phyloP scores from a whole-genome alignment of 2,329 filamentous ascomycete species.

The Colletotrichum australisinense region DNA sequence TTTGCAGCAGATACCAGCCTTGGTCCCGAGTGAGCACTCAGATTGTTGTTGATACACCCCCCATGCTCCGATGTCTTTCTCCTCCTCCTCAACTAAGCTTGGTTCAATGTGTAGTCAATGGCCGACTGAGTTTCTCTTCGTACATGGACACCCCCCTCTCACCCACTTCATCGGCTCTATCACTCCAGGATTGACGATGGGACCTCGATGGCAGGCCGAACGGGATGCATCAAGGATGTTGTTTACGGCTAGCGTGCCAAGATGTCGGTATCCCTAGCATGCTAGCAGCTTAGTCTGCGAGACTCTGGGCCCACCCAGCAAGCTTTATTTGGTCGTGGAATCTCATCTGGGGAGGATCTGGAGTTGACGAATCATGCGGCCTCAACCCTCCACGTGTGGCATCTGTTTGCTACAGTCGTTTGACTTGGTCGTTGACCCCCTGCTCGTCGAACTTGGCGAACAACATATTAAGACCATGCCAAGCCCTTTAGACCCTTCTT shows the following conservation, averaged over 20 bases:
- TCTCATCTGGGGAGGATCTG: constrained; percentile 22
- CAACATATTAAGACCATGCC: constrained; percentile 26
- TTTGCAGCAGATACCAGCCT: neutral
- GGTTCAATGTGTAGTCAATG: neutral
- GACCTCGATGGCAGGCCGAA: neutral
- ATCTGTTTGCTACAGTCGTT: constrained; percentile 21
- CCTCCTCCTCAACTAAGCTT: neutral
- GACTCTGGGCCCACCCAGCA: constrained; percentile 5
- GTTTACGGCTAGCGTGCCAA: constrained; percentile 30
- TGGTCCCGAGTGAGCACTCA: neutral
- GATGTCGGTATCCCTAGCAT: constrained; percentile 35
- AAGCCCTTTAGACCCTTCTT: constrained; percentile 21
- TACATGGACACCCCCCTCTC: constrained; percentile 1
- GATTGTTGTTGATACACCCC: neutral
- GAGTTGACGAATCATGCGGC: constrained; percentile 24
- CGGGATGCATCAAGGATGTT: constrained; percentile 13
- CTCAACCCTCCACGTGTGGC: constrained; percentile 26
- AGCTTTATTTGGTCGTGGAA: constrained; percentile 30
- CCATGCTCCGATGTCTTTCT: neutral
- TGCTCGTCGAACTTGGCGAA: constrained; percentile 1
- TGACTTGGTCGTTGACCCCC: constrained; percentile 19
- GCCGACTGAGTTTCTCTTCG: neutral
- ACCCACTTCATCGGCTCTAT: neutral
- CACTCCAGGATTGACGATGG: neutral
- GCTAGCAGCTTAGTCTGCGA: neutral